These are phyloP conservation scores for Crithidia fasciculata DNA, from an alignment of 208 protist species.

Conservation along the genomic window DNA sequence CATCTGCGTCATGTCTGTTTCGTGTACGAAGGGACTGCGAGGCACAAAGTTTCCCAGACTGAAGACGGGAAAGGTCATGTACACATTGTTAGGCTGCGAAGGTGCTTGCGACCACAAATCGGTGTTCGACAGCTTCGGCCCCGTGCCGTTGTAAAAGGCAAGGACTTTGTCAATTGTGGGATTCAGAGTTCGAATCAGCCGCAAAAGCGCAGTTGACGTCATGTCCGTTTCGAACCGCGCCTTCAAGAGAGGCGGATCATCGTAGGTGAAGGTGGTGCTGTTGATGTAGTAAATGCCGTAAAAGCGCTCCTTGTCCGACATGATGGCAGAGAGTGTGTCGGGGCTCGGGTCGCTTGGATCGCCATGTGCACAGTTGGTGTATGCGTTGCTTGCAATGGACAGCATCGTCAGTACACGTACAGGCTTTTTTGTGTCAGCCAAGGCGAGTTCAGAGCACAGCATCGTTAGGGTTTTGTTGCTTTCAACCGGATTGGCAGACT, in stretches of 20 bases:
- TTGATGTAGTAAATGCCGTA: conserved; percentile 2
- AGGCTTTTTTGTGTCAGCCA: background rate
- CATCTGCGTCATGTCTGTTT: background rate
- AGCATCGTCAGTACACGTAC: background rate
- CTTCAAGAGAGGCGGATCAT: conserved; percentile 1
- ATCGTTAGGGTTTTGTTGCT: conserved; percentile 13
- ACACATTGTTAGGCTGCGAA: background rate
- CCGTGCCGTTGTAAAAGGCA: background rate
- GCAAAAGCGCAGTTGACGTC: background rate
- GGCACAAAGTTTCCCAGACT: background rate
- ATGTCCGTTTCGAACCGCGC: background rate
- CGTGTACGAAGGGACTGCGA: background rate
- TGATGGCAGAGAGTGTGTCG: background rate
- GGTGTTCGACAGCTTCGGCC: background rate
- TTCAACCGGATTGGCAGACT: background rate
- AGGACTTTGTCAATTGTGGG: background rate
- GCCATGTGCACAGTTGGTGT: background rate
- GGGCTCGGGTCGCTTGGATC: background rate
- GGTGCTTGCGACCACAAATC: background rate
- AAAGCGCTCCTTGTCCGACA: conserved; percentile 3
- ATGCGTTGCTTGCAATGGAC: background rate
- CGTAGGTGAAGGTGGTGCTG: conserved; percentile 1
- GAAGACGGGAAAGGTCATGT: background rate
- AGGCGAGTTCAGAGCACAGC: background rate
- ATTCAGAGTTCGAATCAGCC: background rate